Base-by-base conservation (phyloP, 768 basidiomycete genomes). In the Fibroporia radiculosa region DNA sequence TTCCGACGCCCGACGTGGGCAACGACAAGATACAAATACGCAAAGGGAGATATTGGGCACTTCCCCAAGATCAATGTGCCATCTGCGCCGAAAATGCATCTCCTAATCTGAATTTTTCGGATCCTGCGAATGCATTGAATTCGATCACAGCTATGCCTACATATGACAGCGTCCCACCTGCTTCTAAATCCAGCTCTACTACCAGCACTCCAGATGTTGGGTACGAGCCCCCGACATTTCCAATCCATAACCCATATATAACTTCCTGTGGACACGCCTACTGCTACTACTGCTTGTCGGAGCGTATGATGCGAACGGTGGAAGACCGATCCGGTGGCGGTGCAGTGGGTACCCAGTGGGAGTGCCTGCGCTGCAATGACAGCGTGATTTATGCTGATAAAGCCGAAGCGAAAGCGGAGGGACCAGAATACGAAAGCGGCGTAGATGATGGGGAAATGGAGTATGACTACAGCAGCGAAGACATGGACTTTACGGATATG, bases 211-310 rank as follows among this genome's bases (percentile, higher is more conserved):
- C 57, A 16, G 53, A 57, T 14, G 48, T 44, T 5, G 70, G 67
- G 27, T 63, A 63, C 19, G 71, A 70, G 43, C 71, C 75, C 19
- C 74, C 80, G 3, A 53, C 71, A 25, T 69, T 79, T 56, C 84
- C 89, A 2, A 77, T 95, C 49, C 73, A 84, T 56, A 84, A 80
- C 34, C 83, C 93, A 0, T 97, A 95, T 58, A 65, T 84, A 40
- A 80, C 91, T 26, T 81, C 82, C 24, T 93, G 88, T 50, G 83
- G 79, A 6, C 91, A 96, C 58, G 61, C 77, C 12, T 99, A 93
- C 66, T 98, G 96, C 65, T 99, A 97, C 62, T 82, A 84, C 54
- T 99, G 96, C 64, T 72, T 98, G 32, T 77, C 89, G 12, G 86
- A 88, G 57, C 79, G 81, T 49, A 76, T 97, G 68, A 73, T 89